Conservation (phyloP, 129 eudicot genomes). For the Gnaphalium uliginosum region DNA sequence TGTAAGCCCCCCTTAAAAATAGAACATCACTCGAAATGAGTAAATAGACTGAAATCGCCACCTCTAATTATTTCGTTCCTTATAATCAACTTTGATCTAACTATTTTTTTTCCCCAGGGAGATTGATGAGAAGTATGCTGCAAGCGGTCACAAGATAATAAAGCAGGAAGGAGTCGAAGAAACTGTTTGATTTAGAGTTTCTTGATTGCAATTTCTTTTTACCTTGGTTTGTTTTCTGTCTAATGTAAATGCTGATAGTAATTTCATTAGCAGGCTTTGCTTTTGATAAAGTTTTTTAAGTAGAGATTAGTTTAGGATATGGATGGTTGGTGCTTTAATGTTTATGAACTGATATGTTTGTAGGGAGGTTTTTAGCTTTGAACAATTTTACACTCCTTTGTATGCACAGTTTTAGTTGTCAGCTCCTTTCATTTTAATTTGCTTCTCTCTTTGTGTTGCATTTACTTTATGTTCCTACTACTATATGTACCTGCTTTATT, state of each 20-base stretch:
- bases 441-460: too few relatives aligned
- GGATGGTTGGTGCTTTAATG: conserved; percentile 9
- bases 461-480: too few relatives aligned
- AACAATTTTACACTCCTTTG: background rate
- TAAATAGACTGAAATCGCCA: background rate
- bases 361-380: conserved; percentile 19
- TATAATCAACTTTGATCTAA: background rate
- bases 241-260: conserved; percentile 26
- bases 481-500: too few relatives aligned
- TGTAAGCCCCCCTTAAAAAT: background rate
- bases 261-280: conserved; percentile 27
- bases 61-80: background rate
- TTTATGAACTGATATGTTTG: conserved; percentile 11
- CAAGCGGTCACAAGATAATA: conserved; percentile 12
- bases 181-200: background rate
- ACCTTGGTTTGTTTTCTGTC: conserved; percentile 16
- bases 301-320: conserved; percentile 22
- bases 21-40: background rate
- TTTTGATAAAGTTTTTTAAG: conserved; percentile 18
- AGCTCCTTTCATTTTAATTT: background rate
- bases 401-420: conserved; percentile 26
- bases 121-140: conserved; percentile 24
- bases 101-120: conserved; percentile 28
- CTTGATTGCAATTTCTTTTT: conserved; percentile 2
- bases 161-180: background rate